Conservation (phyloP, 2,329 filamentous ascomycete genomes). For the Aspergillus pseudoviridinutans region DNA sequence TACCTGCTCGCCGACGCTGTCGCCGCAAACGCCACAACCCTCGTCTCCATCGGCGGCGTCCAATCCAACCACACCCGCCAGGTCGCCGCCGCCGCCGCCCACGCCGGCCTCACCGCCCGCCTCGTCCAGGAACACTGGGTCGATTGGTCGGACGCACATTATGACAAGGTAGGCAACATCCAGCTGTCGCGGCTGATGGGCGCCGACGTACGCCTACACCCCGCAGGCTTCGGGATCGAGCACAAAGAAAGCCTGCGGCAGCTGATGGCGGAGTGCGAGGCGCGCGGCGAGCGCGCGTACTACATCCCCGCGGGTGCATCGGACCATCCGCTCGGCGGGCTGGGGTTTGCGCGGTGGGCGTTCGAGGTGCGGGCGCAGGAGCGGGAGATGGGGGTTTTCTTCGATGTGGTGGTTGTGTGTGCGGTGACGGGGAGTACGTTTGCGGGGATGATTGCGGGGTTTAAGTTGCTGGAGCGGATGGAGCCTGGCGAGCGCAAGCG, state of each 20-base stretch:
- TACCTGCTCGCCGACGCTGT: conserved; percentile 64
- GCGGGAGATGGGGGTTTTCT: conserved; percentile 57
- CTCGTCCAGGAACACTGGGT: conserved; percentile 69
- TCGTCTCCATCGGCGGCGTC: conserved; percentile 64
- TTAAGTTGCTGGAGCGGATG: conserved; percentile 58
- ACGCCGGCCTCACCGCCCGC: conserved; percentile 48
- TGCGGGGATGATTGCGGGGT: conserved; percentile 69
- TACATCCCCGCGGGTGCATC: conserved; percentile 69
- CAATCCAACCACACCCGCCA: conserved; percentile 69
- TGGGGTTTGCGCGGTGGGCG: conserved; percentile 69
- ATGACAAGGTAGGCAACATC: conserved; percentile 66
- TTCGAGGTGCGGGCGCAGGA: conserved; percentile 66
- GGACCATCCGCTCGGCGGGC: conserved; percentile 65
- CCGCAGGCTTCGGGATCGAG: conserved; percentile 62
- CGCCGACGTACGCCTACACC: conserved; percentile 59
- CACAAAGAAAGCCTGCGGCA: conserved; percentile 59
- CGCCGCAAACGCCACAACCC: conserved; percentile 54
- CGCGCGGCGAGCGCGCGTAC: conserved; percentile 59
- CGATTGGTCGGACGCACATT: conserved; percentile 56
- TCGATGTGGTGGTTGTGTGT: conserved; percentile 65
- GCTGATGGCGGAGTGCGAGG: conserved; percentile 52
- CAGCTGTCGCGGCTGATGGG: conserved; percentile 66
- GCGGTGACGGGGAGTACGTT: conserved; percentile 68
- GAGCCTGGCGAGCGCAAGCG: conserved; percentile 40
- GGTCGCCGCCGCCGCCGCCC: conserved; percentile 60